Conservation (phyloP, 75 land plant genomes). For the Pinus albicaulis region DNA sequence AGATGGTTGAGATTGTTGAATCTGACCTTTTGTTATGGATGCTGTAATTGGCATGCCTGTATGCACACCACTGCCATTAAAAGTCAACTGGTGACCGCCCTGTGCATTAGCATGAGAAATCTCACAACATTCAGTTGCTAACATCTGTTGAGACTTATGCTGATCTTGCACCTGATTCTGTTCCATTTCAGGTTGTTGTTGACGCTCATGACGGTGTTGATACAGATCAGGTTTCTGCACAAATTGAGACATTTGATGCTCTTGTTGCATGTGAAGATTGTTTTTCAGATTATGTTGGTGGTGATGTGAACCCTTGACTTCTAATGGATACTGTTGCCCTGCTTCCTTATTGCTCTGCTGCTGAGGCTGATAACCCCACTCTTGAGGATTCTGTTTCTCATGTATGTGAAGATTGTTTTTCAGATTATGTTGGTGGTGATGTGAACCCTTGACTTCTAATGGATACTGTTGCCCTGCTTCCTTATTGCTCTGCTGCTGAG, state of each 20-base stretch:
- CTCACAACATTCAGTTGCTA: background rate
- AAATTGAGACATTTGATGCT: background rate
- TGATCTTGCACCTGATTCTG: conserved; percentile 5
- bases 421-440: background rate
- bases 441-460: background rate
- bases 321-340: background rate
- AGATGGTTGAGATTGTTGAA: conserved; percentile 3
- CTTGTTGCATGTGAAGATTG: background rate
- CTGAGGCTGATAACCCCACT: background rate
- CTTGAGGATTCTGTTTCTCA: background rate
- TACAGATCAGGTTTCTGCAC: background rate
- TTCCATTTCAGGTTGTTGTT: background rate
- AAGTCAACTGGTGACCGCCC: background rate
- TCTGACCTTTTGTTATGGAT: conserved; percentile 2
- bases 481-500: background rate
- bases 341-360: background rate
- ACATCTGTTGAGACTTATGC: conserved; percentile 4
- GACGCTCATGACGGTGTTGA: background rate
- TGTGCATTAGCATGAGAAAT: background rate
- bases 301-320: background rate
- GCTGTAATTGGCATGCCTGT: background rate
- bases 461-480: background rate
- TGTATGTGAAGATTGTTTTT: background rate
- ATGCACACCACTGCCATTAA: background rate
- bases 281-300: background rate